phyloP scores from a whole-genome alignment of 768 basidiomycete species.

The Termitomyces sp. region DNA sequence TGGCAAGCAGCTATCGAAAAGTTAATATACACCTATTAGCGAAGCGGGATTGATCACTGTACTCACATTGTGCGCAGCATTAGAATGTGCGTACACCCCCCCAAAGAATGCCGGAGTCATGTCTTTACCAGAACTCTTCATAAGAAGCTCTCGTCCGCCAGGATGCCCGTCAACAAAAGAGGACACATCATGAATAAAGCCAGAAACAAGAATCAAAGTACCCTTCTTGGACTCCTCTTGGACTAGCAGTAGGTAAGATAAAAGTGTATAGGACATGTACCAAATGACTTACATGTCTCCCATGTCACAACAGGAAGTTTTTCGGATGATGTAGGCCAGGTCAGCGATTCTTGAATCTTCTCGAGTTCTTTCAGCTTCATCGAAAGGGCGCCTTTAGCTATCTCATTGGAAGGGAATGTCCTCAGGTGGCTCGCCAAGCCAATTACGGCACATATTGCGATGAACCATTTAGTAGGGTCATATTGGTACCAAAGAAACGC shows the following conservation, averaged over 20 bases:
- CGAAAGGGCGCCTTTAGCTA: conserved; percentile 72
- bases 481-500: conserved; percentile 81
- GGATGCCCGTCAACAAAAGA: conserved; percentile 74
- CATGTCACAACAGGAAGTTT: conserved; percentile 74
- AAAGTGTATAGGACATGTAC: not conserved
- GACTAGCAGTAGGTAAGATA: conserved; percentile 31
- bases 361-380: conserved; percentile 81
- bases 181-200: conserved; percentile 84
- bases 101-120: conserved; percentile 84
- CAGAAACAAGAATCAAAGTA: conserved; percentile 67
- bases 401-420: conserved; percentile 84
- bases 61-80: conserved; percentile 74
- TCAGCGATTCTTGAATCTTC: conserved; percentile 50
- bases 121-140: conserved; percentile 66
- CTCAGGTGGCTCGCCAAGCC: conserved; percentile 80
- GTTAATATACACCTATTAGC: not conserved
- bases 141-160: conserved; percentile 61
- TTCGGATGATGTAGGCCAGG: conserved; percentile 53
- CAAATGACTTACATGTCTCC: conserved; percentile 61
- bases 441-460: conserved; percentile 50
- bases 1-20: conserved; percentile 37
- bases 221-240: conserved; percentile 61
- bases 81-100: conserved; percentile 76
- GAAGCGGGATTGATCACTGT: not conserved
- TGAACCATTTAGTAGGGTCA: conserved; percentile 96